phyloP scores from a whole-genome alignment of 1,284 basidiomycete genomes.

The Naganishia cerealis region DNA sequence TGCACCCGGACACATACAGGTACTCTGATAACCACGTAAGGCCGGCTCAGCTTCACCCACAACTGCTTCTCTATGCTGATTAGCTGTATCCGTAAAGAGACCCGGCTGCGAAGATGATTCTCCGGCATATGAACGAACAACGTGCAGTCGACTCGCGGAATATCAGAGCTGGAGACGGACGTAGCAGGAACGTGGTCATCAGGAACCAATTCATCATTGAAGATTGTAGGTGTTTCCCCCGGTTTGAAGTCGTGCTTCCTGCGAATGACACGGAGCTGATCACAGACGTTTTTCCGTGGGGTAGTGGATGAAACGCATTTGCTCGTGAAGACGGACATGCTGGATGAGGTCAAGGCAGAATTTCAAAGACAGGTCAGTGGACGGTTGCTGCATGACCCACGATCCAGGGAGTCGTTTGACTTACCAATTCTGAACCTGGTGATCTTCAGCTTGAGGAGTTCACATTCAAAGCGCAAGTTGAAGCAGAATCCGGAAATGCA shows the following conservation, averaged over 20 bases:
- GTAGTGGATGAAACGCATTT: slow-evolving; percentile 26
- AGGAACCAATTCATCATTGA: slow-evolving; percentile 27
- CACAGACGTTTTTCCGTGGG: neutral
- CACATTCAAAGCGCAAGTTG: slow-evolving; percentile 19
- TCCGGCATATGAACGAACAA: slow-evolving; percentile 29
- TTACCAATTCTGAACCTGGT: neutral
- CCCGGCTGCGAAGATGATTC: slow-evolving; percentile 25
- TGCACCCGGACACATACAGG: neutral
- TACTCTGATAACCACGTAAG: slow-evolving; percentile 26
- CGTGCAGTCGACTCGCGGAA: slow-evolving; percentile 20
- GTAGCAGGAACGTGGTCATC: slow-evolving; percentile 22
- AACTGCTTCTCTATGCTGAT: neutral
- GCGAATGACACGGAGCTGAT: neutral
- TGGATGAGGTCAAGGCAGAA: slow-evolving; percentile 24
- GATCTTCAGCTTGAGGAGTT: slow-evolving; percentile 19
- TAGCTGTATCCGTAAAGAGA: neutral
- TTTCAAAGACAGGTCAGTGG: slow-evolving; percentile 11
- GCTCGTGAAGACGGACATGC: slow-evolving; percentile 19
- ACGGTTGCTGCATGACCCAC: neutral
- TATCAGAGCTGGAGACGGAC: slow-evolving; percentile 18
- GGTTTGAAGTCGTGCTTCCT: neutral
- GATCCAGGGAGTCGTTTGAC: neutral
- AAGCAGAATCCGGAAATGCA: slow-evolving; percentile 23
- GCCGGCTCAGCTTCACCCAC: too few relatives aligned
- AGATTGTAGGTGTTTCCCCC: slow-evolving; percentile 1